Conservation (phyloP, 805 yeast genomes). For the Zygotorulaspora florentina region DNA sequence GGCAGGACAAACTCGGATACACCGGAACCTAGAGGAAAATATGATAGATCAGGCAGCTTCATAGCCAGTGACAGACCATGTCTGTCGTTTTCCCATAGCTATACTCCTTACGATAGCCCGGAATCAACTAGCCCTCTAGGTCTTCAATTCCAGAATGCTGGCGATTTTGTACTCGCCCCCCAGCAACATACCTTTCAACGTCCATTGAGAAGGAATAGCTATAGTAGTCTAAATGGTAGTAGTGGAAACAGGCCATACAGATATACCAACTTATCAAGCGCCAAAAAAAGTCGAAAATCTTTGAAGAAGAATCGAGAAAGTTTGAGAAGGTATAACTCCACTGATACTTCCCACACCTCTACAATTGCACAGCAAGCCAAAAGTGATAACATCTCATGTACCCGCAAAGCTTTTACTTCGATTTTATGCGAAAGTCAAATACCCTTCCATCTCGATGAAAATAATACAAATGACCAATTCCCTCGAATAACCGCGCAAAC, state of each 20-base stretch:
- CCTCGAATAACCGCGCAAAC: conserved; percentile 43
- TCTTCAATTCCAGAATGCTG: not conserved
- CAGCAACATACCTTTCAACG: conserved; percentile 17
- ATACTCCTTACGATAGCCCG: conserved; percentile 1
- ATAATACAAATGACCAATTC: conserved; percentile 44
- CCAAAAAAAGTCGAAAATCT: conserved; percentile 11
- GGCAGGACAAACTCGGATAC: not conserved
- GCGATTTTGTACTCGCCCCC: conserved; percentile 9
- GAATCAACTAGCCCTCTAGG: conserved; percentile 1
- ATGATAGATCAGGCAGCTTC: not conserved
- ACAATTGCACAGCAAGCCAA: not conserved
- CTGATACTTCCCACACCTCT: conserved; percentile 7
- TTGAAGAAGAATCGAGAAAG: conserved; percentile 30
- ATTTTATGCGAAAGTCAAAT: conserved; percentile 44
- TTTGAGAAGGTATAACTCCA: conserved; percentile 10
- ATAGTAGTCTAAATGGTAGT: conserved; percentile 6
- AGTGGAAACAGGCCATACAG: conserved; percentile 1
- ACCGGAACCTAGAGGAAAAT: not conserved
- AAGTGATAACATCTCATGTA: not conserved
- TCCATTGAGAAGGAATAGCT: conserved; percentile 15
- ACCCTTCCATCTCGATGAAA: conserved; percentile 45
- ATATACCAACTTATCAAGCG: conserved; percentile 3
- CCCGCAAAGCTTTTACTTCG: conserved; percentile 41
- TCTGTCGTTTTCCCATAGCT: not conserved
- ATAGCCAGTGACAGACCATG: not conserved